Base-by-base conservation (phyloP, 2,329 filamentous ascomycete genomes). In the Cryphonectria nitschkei region DNA sequence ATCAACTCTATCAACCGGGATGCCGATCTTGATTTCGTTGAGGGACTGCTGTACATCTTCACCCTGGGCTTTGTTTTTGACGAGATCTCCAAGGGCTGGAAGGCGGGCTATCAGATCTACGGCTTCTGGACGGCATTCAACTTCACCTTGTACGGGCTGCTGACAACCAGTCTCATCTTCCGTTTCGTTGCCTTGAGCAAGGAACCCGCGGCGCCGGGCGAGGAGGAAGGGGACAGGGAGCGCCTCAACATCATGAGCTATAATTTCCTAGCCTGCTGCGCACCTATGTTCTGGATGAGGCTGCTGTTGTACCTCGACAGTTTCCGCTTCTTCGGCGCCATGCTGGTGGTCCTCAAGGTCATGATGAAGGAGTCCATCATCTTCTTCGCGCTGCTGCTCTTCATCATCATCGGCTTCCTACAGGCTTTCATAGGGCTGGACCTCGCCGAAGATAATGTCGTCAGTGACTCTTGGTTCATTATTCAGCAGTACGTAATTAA, bases 51-150 rank as follows among this genome's bases (percentile, higher is more conserved):
- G 14, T 99, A 99, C 78, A 79, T 95, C 74, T 98, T 99, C 83
- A 98, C 96, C 0, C 80, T 95, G 5, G 95, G 94, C 32, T 99
- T 97, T 80, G 87, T 98, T 43, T 94, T 90, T 76, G 95, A 99
- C 78, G 96, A 98, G 78, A 75, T 91, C 0, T 84, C 90, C 78
- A 99, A 99, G 80, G 88, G 98, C 75, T 97, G 93, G 89, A 99
- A 99, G 80, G 93, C 97, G 19, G 96, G 96, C 13, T 89, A 92
- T 73, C 92, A 92, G 76, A 98, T 98, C 77, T 86, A 99, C 69
- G 92, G 93, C 29, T 99, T 99, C 80, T 98, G 96, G 96, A 98
- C 97, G 77, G 93, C 93, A 34, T 97, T 99, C 84, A 99, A 99
- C 80, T 87, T 88, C 37, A 86, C 91, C 0, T 86, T 99, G 0